Base-by-base conservation (phyloP, 331 rosid species). In the Dryas integrifolia region DNA sequence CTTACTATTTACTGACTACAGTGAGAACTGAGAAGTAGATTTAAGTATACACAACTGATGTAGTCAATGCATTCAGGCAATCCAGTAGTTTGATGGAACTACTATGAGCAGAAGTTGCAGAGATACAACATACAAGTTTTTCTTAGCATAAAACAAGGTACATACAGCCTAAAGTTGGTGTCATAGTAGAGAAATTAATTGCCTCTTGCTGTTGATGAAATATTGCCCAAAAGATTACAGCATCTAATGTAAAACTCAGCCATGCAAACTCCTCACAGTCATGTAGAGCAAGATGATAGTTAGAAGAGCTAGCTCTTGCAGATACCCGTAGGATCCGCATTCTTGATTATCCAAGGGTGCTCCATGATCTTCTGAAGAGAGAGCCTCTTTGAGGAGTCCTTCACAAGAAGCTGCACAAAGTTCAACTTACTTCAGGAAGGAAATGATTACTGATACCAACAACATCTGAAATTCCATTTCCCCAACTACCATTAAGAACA, bases 271-370 rank as follows among this genome's bases (percentile, higher is more conserved):
- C 62, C 59, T 73, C 46, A 41, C 14, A 52, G 56, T 58, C 79
- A 76, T 55, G 48, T 26, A 43, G 53, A 61, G 13, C 30, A 70
- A 56, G 18, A 46, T 15, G 72, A 3, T 46, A 38, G 62, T 50
- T 10, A 59, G 9, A 39, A 67, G 6, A 63, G 61, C 85, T 83
- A 65, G 73, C 79, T 79, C 13, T 78, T 68, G 84, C 90, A 79
- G 66, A 85, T 65, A 67, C 85, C 86, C 40, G 24, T 57, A 48
- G 88, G 83, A 77, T 90, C 81, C 16, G 92, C 89, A 62, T 90
- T 87, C 88, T 83, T 84, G 72, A 83, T 56, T 70, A 92, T 89
- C 98, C 97, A 92, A 43, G 96, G 96, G 81, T 92, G 98, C 69
- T 87, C 90, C 83, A 70, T 72, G 74, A 92, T 92, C 84, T 85